Evolutionary conservation across 495 filamentous ascomycete genomes (phyloP), one percentile per base, ranked within the genome.

Genomic region (Xylaria castorea): DNA sequence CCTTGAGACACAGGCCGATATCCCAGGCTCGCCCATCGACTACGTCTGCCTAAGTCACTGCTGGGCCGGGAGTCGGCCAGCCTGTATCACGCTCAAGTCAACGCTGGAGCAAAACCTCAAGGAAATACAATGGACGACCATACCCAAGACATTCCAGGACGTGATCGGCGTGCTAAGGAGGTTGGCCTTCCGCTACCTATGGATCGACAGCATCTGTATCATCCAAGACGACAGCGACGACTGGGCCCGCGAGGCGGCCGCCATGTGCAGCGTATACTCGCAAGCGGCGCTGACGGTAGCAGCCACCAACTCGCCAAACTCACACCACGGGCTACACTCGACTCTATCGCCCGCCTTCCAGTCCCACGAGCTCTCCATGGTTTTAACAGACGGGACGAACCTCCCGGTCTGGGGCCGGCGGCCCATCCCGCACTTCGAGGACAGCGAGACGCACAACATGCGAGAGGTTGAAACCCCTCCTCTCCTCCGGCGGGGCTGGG

Each of bases 131-230:
- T 67, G 71, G 42, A 8, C 51, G 8, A 22, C 25, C 18, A 51
- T 76, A 7, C 78, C 74, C 0, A 36, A 38, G 16, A 79, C 79
- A 42, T 78, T 82, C 58, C 71, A 71, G 64, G 78, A 84, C 46
- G 81, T 82, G 6, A 71, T 84, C 14, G 68, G 27, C 4, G 48
- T 80, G 5, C 71, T 77, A 5, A 69, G 74, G 8, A 58, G 57
- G 5, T 63, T 82, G 25, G 71, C 64, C 14, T 38, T 81, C 27
- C 62, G 61, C 8, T 81, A 78, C 68, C 67, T 83, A 22, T 82
- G 81, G 81, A 81, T 83, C 50, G 81, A 82, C 64, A 73, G 75
- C 30, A 57, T 83, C 8, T 81, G 79, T 48, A 78, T 81, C n/a
- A 67, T 79, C 48, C 75, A 81, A 68, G 46, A 75, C 38, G 62